Conservation (phyloP, 192 early-diverging fungal genomes). For the Entomortierella lignicola region DNA sequence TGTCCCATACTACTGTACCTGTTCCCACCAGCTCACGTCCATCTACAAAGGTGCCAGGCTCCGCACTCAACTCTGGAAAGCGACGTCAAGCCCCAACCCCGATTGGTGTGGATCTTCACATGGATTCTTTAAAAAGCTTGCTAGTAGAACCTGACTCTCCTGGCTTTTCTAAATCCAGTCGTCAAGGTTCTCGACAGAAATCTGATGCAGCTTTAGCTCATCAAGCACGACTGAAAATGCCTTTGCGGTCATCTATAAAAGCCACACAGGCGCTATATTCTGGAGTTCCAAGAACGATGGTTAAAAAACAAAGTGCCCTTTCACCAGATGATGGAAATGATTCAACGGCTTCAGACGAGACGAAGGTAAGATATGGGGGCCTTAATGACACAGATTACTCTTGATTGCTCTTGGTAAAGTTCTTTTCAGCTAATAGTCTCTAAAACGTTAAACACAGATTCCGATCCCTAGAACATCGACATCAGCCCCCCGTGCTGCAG, state of each 20-base stretch:
- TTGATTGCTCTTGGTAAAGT: too few relatives aligned
- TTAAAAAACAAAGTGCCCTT: constrained; percentile 23
- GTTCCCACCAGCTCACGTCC: not conserved
- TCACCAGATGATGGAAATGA: constrained; percentile 51
- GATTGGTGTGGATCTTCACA: constrained; percentile 36
- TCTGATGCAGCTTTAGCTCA: constrained; percentile 44
- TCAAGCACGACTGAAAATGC: constrained; percentile 44
- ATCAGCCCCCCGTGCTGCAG: not conserved
- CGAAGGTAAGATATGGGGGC: too few relatives aligned
- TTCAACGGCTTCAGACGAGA: constrained; percentile 42
- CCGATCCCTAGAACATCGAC: not conserved
- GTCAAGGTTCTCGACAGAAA: constrained; percentile 19
- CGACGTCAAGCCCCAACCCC: constrained; percentile 23
- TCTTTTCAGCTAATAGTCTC: too few relatives aligned
- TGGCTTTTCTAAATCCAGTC: constrained; percentile 3
- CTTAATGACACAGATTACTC: too few relatives aligned
- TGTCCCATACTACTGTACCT: not conserved
- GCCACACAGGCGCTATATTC: constrained; percentile 38
- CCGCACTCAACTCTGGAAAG: not conserved
- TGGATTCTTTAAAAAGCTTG: constrained; percentile 45
- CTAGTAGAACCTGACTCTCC: constrained; percentile 39
- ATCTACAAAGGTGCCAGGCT: not conserved
- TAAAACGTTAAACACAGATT: not conserved
- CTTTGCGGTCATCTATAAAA: constrained; percentile 30
- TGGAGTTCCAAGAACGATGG: constrained; percentile 27